phyloP scores from a whole-genome alignment of 805 yeast species.

The Tetrapisispora iriomotensis region DNA sequence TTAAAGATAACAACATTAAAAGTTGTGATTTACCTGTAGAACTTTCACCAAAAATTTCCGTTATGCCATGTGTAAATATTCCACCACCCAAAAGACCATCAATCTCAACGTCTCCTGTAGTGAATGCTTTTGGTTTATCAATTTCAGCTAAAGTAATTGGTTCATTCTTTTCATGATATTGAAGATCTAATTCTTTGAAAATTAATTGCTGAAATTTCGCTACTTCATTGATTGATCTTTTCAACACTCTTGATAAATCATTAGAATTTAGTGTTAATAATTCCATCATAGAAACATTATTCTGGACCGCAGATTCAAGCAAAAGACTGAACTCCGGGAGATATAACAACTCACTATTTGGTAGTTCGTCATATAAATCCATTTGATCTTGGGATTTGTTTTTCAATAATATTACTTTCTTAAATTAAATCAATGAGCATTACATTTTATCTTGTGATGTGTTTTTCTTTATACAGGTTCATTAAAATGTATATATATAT shows the following conservation, averaged over 20 bases:
- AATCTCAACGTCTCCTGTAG: constrained; percentile 43
- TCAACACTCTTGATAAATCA: constrained; percentile 28
- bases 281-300: constrained; percentile 33
- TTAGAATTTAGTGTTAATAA: constrained; percentile 31
- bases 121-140: constrained; percentile 22
- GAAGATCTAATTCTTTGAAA: constrained; percentile 11
- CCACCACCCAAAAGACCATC: constrained; percentile 51
- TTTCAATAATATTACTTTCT: neutral
- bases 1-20: constrained; percentile 51
- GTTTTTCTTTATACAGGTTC: too few relatives aligned
- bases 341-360: constrained; percentile 29
- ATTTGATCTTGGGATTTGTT: constrained; percentile 12
- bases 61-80: constrained; percentile 41
- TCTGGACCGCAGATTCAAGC: constrained; percentile 20
- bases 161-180: constrained; percentile 5
- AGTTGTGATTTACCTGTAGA: constrained; percentile 84
- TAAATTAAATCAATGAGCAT: neutral
- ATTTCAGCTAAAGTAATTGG: neutral
- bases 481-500: neutral
- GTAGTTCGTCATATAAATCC: constrained; percentile 37
- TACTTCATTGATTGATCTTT: constrained; percentile 30
- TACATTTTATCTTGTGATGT: neutral
- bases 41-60: constrained; percentile 77
- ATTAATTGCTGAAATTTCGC: constrained; percentile 16
- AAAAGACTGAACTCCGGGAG: constrained; percentile 26